Evolutionary conservation across 306 rosid species (phyloP), one percentile per base, ranked within the genome.

Genomic region (Astragalus glycyphyllos): DNA sequence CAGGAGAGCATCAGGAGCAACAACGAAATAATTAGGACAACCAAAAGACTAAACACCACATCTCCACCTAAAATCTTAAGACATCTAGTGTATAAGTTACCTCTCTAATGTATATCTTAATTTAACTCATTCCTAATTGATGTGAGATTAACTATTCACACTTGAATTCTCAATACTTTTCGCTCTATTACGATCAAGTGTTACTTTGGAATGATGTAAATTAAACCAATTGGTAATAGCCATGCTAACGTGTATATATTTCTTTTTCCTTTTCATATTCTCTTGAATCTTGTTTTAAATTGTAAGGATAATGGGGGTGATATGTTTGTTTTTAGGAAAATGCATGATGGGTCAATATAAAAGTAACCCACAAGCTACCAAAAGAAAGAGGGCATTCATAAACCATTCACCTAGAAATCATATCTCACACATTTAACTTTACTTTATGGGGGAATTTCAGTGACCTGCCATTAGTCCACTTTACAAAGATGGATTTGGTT

Each of bases 381-480:
- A 79, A 81, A 55, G 72, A 82, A 71, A 74, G 69, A 74, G 41
- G 67, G 37, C 78, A 77, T 26, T 23, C 80, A 80, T 12, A 47
- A 75, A 75, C 77, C 88, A 83, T 73, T 77, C 71, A 64, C 80
- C 81, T 59, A 79, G 81, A 83, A 79, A 79, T 83, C 88, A 81
- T 74, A 81, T 68, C 80, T 68, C 63, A 73, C 79, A 47, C 71
- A 46, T 76, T 76, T 69, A 68, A 11, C 50, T 37, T 17, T 80
- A 46, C 72, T 81, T 86, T 73, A 69, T 75, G 70, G 71, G 80
- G 71, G 85, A 83, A 81, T 81, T 85, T 83, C 81, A 81, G 81
- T 79, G 86, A 77, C 88, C 75, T 79, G 84, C 86, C 87, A 65
- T 65, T 77, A 64, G 40, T 67, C 82, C 80, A 64, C 87, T 85